Percentiles rank a stretch among this genome's conserved stretches.
Evolutionary conservation across 164 flowering plant genomes (phyloP).

Genomic region (Chimonanthus salicifolius): DNA sequence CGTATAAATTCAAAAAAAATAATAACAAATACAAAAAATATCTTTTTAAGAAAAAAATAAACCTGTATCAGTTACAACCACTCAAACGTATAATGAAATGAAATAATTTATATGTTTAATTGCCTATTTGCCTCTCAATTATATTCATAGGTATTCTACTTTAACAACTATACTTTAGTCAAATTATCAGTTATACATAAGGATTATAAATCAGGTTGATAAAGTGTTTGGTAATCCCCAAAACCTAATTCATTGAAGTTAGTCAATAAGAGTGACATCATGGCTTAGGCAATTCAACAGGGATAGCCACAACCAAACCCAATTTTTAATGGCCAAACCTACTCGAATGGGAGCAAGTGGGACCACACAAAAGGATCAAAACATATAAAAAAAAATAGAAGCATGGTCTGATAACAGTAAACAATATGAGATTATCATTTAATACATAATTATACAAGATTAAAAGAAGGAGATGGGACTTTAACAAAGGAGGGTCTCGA

Average conservation of each 20-base stretch:
- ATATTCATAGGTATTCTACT: too few relatives aligned
- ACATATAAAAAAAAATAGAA: background rate
- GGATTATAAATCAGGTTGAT: too few relatives aligned
- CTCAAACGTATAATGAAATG: too few relatives aligned
- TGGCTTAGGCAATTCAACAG: constrained; percentile 21
- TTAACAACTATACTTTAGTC: too few relatives aligned
- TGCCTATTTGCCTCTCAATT: too few relatives aligned
- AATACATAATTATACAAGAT: background rate
- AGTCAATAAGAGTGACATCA: constrained; percentile 21
- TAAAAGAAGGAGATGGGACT: background rate
- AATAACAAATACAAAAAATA: too few relatives aligned
- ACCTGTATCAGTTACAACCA: too few relatives aligned
- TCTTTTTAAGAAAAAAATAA: too few relatives aligned
- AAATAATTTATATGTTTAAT: too few relatives aligned
- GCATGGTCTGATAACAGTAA: background rate
- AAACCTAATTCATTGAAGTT: background rate
- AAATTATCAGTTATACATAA: too few relatives aligned
- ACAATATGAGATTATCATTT: background rate
- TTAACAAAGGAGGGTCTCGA: background rate
- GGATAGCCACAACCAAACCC: constrained; percentile 3
- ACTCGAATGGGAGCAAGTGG: background rate
- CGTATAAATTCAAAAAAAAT: too few relatives aligned
- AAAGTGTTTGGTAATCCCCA: too few relatives aligned
- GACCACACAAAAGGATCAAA: background rate
- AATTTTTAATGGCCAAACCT: background rate